Evolutionary conservation across 2,329 filamentous ascomycete species (phyloP).

Genomic region (Xylariaceae sp.): DNA sequence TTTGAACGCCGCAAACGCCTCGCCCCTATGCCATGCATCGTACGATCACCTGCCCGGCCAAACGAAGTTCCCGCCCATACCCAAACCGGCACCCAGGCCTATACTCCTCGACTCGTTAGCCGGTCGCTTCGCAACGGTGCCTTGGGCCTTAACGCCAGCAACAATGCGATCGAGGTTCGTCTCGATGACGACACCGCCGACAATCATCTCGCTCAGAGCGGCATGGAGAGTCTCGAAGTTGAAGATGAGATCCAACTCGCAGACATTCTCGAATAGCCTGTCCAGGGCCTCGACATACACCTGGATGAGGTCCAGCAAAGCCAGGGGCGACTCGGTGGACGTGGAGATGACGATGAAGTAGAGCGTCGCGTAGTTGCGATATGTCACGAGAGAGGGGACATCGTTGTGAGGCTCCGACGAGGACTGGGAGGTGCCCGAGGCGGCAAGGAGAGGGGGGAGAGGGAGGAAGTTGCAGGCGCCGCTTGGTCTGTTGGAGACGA

Average conservation of each 20-base stretch:
- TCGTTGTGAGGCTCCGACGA: conserved; percentile 72
- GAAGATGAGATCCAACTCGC: conserved; percentile 96
- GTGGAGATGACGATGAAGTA: conserved; percentile 99
- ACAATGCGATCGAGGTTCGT: conserved; percentile 86
- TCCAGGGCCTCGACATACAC: conserved; percentile 97
- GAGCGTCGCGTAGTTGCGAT: conserved; percentile 95
- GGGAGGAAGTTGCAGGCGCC: conserved; percentile 97
- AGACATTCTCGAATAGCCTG: conserved; percentile 95
- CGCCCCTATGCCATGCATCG: conserved; percentile 9
- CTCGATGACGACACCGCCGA: conserved; percentile 90
- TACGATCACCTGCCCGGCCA: conserved; percentile 38
- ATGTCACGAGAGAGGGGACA: conserved; percentile 90
- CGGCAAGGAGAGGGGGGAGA: conserved; percentile 59
- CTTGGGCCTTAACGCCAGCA: conserved; percentile 72
- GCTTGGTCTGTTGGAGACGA: conserved; percentile 85
- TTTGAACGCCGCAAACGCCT: conserved; percentile 18
- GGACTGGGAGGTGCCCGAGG: conserved; percentile 57
- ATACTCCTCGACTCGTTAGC: conserved; percentile 61
- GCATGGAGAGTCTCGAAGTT: conserved; percentile 97
- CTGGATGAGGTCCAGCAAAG: conserved; percentile 92
- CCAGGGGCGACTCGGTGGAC: conserved; percentile 90
- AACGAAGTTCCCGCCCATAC: conserved; percentile 55
- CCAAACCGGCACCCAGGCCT: conserved; percentile 45
- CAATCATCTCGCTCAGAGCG: conserved; percentile 86
- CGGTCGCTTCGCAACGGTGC: conserved; percentile 70